These are phyloP conservation scores for Avena atlantica DNA, from an alignment of 176 grass and related monocot species.

Conservation along the genomic window DNA sequence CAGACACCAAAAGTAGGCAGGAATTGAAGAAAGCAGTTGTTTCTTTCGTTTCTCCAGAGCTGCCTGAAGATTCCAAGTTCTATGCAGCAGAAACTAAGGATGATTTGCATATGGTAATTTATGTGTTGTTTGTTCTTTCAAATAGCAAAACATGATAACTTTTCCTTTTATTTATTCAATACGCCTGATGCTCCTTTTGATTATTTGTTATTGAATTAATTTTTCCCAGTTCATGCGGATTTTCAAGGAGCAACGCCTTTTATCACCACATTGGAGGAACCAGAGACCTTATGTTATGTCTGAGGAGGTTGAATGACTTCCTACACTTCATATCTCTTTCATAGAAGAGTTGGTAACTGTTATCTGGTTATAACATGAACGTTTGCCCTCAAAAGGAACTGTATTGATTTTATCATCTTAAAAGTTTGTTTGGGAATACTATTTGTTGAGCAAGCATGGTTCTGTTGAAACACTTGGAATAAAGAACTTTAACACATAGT, in stretches of 20 bases:
- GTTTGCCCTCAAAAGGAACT: not conserved
- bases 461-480: slow-evolving; percentile 29
- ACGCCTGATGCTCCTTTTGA: slow-evolving; percentile 3
- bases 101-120: slow-evolving; percentile 82
- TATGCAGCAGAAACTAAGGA: slow-evolving; percentile 89
- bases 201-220: not conserved
- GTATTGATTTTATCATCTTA: slow-evolving; percentile 30
- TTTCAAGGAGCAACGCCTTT: slow-evolving; percentile 95
- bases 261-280: slow-evolving; percentile 89
- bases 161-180: slow-evolving; percentile 27
- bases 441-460: slow-evolving; percentile 19
- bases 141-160: not conserved
- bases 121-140: slow-evolving; percentile 29
- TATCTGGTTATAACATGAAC: slow-evolving; percentile 11
- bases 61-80: slow-evolving; percentile 95
- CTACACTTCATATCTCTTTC: slow-evolving; percentile 17
- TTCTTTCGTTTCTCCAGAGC: slow-evolving; percentile 81
- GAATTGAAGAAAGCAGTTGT: slow-evolving; percentile 81
- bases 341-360: slow-evolving; percentile 13
- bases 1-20: slow-evolving; percentile 82
- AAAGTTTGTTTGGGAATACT: slow-evolving; percentile 1
- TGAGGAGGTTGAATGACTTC: slow-evolving; percentile 62
- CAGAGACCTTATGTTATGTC: slow-evolving; percentile 97
- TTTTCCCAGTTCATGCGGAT: slow-evolving; percentile 88
- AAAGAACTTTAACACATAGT: not conserved